Conservation (phyloP, 441 rosid species). For the Oxalis stricta region DNA sequence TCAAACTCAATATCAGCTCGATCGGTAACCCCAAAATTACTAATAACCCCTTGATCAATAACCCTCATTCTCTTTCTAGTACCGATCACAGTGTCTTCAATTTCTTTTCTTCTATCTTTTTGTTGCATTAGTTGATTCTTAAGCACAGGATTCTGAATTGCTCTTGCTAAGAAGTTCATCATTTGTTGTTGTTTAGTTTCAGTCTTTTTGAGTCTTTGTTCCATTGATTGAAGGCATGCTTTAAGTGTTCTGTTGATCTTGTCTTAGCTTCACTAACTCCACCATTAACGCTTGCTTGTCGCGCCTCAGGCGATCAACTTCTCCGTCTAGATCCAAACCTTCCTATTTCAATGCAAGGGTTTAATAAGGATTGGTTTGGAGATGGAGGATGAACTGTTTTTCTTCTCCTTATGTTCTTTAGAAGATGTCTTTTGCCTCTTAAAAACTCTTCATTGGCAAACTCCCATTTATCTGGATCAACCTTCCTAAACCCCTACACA, state of each 20-base stretch:
- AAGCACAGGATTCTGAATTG: constrained; percentile 55
- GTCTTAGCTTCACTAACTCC: constrained; percentile 64
- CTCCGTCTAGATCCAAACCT: constrained; percentile 33
- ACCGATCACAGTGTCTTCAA: constrained; percentile 46
- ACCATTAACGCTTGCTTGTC: constrained; percentile 45
- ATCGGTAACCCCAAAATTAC: constrained; percentile 14
- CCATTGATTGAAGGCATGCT: constrained; percentile 43
- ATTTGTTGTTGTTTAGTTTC: constrained; percentile 63
- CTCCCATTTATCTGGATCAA: constrained; percentile 78
- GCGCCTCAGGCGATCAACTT: constrained; percentile 35
- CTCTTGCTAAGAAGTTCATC: constrained; percentile 77
- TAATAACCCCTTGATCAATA: constrained; percentile 30
- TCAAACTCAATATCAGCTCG: constrained; percentile 27
- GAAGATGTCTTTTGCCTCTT: constrained; percentile 51
- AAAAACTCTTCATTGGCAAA: constrained; percentile 75
- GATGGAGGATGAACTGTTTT: constrained; percentile 22
- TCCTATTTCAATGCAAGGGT: constrained; percentile 39
- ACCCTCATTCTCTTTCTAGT: constrained; percentile 42
- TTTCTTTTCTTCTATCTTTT: constrained; percentile 39
- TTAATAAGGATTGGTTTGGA: constrained; percentile 22
- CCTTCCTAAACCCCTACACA: constrained; percentile 67
- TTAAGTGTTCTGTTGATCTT: constrained; percentile 56
- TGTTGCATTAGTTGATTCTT: constrained; percentile 43
- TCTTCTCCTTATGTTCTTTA: constrained; percentile 58
- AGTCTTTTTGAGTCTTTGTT: constrained; percentile 46